phyloP scores from a whole-genome alignment of 441 rosid genomes.

The Eutrema salsugineum region DNA sequence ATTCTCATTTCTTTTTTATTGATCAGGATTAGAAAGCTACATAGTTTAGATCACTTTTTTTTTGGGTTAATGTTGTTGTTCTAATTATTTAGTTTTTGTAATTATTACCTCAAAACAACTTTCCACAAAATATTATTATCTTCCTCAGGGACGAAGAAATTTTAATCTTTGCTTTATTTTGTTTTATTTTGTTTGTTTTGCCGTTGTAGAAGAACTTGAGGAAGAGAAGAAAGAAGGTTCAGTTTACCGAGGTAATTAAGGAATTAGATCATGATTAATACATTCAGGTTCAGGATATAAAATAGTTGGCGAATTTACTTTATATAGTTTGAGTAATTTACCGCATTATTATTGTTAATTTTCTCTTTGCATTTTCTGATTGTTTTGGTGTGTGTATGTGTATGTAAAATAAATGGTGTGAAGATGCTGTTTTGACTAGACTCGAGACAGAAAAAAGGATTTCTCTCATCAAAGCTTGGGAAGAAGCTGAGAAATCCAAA shows the following conservation, averaged over 20 bases:
- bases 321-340: background rate
- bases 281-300: background rate
- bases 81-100: background rate
- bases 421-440: constrained; percentile 49
- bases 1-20: background rate
- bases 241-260: constrained; percentile 1
- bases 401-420: background rate
- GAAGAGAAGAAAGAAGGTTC: constrained; percentile 27
- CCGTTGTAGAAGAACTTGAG: background rate
- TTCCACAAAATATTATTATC: background rate
- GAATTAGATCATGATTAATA: background rate
- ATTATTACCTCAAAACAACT: background rate
- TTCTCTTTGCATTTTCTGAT: background rate
- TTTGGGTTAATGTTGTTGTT: background rate
- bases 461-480: constrained; percentile 83
- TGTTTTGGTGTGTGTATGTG: background rate
- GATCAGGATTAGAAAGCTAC: background rate
- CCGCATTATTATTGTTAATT: background rate
- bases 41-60: background rate
- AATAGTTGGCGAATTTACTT: background rate
- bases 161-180: background rate
- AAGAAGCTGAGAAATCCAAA: constrained; percentile 71
- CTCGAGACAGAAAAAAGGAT: constrained; percentile 55
- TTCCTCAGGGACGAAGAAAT: background rate
- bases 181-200: background rate